Conservation (phyloP, 768 basidiomycete species). For the Kwoniella shandongensis region DNA sequence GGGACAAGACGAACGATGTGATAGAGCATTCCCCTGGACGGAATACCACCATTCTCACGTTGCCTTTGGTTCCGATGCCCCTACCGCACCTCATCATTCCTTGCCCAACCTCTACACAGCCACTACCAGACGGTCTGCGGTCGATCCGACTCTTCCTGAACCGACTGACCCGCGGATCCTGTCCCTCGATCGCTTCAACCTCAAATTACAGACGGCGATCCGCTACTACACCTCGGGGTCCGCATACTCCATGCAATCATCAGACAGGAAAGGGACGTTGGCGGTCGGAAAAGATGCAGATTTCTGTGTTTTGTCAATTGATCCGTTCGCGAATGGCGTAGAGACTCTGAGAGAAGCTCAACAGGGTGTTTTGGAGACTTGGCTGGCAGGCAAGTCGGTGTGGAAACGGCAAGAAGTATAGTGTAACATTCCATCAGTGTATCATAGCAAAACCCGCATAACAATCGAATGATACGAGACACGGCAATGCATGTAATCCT, state of each 20-base stretch:
- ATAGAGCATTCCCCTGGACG: constrained; percentile 28
- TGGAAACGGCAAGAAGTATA: too few species aligned
- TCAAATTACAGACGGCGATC: constrained; percentile 8
- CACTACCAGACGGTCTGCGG: constrained; percentile 22
- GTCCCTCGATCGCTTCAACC: neutral
- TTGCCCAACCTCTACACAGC: constrained; percentile 30
- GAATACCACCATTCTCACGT: constrained; percentile 17
- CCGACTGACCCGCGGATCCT: constrained; percentile 2
- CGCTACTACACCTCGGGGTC: constrained; percentile 11
- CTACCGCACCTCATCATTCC: constrained; percentile 24
- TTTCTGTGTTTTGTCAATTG: constrained; percentile 23
- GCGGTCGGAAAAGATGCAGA: constrained; percentile 14
- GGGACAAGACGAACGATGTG: constrained; percentile 25
- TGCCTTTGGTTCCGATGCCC: constrained; percentile 29
- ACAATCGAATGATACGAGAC: too few species aligned
- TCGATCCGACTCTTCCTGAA: constrained; percentile 12
- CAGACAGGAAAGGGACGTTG: constrained; percentile 9
- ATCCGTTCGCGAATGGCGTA: constrained; percentile 26
- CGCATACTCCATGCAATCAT: constrained; percentile 9
- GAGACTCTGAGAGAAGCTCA: constrained; percentile 23
- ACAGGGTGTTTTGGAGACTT: constrained; percentile 18
- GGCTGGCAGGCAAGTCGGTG: too few species aligned
- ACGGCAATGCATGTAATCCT: too few species aligned
- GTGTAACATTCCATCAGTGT: too few species aligned
- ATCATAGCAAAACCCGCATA: too few species aligned